Evolutionary conservation across 495 filamentous ascomycete genomes (phyloP), one percentile per base, ranked within the genome.

Genomic region (Daldinia decipiens): DNA sequence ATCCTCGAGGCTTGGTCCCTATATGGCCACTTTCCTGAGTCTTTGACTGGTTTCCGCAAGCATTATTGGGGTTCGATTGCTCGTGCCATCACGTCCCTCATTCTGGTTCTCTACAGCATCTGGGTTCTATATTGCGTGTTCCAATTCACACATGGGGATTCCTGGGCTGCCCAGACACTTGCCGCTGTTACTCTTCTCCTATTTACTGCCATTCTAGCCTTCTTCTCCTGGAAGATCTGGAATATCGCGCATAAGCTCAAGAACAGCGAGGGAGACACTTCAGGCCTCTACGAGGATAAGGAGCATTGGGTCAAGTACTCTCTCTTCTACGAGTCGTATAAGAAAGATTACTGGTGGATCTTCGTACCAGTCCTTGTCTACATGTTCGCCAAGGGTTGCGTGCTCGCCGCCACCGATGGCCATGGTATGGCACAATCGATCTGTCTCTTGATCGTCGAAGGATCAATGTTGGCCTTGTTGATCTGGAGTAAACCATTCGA

Each of bases 41-140:
- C 87, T 56, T 86, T 98, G 26, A 83, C 88, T 31, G 87, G 89
- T 27, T 98, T 98, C 87, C 92, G 95, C 59, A 94, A 96, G 78
- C 91, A 95, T 70, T 99, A 99, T 80, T 98, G 95, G 95, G 91
- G 92, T 62, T 84, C 94, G 9, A 87, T 99, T 76, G 91, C 88
- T 39, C 90, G 93, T 40, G 92, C 94, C 26, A 92, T 99, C 76
- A 95, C 93, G 66, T 91, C 92, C 71, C 83, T 99, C 58, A 94
- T 99, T 70, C 86, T 99, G 55, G 81, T 98, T 27, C 86, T 99
- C 2, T 99, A 99, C 79, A 93, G 95, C 51, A 87, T 97, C 47
- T 99, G 95, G 95, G 92, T 93, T 5, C 82, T 99, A 26, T 99
- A 97, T 77, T 98, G 95, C 78, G 86, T 99, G 65, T 98, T 94